Percentiles rank a stretch among this genome's conserved stretches.
phyloP scores from a whole-genome alignment of 768 basidiomycete species.

The Amanita brunnescens region DNA sequence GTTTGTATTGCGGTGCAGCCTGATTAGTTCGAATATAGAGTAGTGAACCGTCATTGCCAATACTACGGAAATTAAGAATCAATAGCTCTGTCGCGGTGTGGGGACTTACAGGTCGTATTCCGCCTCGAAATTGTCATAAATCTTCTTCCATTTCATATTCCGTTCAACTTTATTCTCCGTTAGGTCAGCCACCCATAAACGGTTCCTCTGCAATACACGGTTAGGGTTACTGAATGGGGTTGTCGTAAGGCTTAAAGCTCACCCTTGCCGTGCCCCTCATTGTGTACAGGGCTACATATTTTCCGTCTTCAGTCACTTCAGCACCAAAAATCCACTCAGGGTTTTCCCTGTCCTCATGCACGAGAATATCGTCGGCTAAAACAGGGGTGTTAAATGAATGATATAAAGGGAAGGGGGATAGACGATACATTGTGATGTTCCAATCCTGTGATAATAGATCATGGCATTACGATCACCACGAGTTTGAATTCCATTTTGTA shows the following conservation, averaged over 20 bases:
- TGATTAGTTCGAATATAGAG: slow-evolving; percentile 61
- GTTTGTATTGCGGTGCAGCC: slow-evolving; percentile 56
- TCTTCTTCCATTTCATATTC: slow-evolving; percentile 64
- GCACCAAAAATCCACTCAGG: slow-evolving; percentile 58
- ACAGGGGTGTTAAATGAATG: neutral
- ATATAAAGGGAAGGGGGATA: neutral
- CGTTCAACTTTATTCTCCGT: slow-evolving; percentile 48
- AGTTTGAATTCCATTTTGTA: slow-evolving; percentile 50
- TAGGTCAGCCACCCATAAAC: slow-evolving; percentile 67
- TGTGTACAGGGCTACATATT: slow-evolving; percentile 49
- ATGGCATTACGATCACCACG: slow-evolving; percentile 57
- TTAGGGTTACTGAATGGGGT: neutral
- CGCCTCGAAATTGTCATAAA: slow-evolving; percentile 61
- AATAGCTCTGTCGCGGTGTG: slow-evolving; percentile 3
- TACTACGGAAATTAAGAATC: slow-evolving; percentile 26
- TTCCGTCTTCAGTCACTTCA: slow-evolving; percentile 54
- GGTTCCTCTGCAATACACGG: slow-evolving; percentile 46
- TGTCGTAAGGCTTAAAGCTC: slow-evolving; percentile 11
- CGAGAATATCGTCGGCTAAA: slow-evolving; percentile 58
- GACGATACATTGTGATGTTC: slow-evolving; percentile 54
- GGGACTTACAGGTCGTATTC: slow-evolving; percentile 52
- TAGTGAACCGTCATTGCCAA: slow-evolving; percentile 53
- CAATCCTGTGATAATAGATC: slow-evolving; percentile 69
- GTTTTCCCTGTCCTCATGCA: slow-evolving; percentile 54
- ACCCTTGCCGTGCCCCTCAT: slow-evolving; percentile 58